phyloP scores from a whole-genome alignment of 2,329 filamentous ascomycete species.

The Calonectria hongkongensis region DNA sequence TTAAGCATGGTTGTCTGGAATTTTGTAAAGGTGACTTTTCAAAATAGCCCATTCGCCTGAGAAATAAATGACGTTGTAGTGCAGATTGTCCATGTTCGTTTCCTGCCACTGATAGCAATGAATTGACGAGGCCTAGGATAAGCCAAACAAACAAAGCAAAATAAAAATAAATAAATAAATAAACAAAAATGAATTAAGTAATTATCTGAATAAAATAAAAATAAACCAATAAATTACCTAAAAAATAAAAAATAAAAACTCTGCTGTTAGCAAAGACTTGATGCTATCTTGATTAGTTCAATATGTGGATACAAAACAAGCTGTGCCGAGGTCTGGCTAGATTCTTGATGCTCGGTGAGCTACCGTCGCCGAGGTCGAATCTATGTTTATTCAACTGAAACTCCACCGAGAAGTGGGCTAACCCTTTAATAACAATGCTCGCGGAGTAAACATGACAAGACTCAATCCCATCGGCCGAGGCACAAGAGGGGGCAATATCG shows the following conservation, averaged over 20 bases:
- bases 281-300: neutral
- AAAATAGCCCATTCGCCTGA: neutral
- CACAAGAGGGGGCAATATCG: neutral
- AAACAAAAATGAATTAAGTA: neutral
- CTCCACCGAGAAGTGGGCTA: neutral
- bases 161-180: neutral
- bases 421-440: slow-evolving; percentile 3
- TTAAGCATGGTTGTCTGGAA: neutral
- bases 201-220: too few relatives aligned
- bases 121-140: neutral
- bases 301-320: neutral
- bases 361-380: neutral
- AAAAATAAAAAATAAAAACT: too few relatives aligned
- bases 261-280: neutral
- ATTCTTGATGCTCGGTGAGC: neutral
- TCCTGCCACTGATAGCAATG: neutral
- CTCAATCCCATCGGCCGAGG: slow-evolving; percentile 3
- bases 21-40: neutral
- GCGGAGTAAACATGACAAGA: too few relatives aligned
- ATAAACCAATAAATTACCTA: too few relatives aligned
- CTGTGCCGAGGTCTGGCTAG: neutral
- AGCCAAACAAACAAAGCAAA: neutral
- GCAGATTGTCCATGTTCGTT: neutral
- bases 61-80: neutral
- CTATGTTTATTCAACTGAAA: slow-evolving; percentile 17